These are phyloP conservation scores for Candida maris DNA, from an alignment of 805 yeast species.

Conservation along the genomic window DNA sequence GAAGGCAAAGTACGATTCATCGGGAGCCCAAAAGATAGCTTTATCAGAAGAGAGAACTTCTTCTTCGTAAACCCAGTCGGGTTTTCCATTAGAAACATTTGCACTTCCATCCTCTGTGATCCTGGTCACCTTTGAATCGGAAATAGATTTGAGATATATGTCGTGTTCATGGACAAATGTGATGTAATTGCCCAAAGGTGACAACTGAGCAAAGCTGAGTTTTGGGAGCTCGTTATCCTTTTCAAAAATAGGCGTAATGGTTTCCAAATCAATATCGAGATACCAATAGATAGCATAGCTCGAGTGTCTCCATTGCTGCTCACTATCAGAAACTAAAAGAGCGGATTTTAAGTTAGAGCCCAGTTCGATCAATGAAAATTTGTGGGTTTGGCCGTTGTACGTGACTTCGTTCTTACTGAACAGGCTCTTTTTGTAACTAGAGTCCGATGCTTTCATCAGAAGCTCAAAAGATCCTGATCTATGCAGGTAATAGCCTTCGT, in stretches of 20 bases:
- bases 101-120: constrained; percentile 51
- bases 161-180: constrained; percentile 57
- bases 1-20: constrained; percentile 52
- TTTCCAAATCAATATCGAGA: constrained; percentile 40
- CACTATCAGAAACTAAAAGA: constrained; percentile 50
- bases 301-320: constrained; percentile 67
- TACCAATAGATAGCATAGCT: constrained; percentile 59
- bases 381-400: constrained; percentile 38
- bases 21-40: constrained; percentile 73
- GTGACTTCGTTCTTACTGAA: constrained; percentile 34
- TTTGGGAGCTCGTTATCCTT: constrained; percentile 28
- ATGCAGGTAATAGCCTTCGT: constrained; percentile 42
- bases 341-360: constrained; percentile 46
- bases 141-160: constrained; percentile 39
- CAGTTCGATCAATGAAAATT: constrained; percentile 40
- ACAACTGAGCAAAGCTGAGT: constrained; percentile 56
- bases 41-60: constrained; percentile 60
- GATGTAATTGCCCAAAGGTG: constrained; percentile 54
- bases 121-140: constrained; percentile 23
- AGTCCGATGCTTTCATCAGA: constrained; percentile 27
- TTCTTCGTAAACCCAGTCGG: constrained; percentile 86
- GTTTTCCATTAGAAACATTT: constrained; percentile 59
- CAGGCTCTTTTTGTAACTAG: constrained; percentile 29
- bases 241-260: constrained; percentile 21
- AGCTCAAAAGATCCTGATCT: constrained; percentile 11